These are phyloP conservation scores for Rhodocollybia butyracea DNA, from an alignment of 768 basidiomycete species.

Conservation along the genomic window DNA sequence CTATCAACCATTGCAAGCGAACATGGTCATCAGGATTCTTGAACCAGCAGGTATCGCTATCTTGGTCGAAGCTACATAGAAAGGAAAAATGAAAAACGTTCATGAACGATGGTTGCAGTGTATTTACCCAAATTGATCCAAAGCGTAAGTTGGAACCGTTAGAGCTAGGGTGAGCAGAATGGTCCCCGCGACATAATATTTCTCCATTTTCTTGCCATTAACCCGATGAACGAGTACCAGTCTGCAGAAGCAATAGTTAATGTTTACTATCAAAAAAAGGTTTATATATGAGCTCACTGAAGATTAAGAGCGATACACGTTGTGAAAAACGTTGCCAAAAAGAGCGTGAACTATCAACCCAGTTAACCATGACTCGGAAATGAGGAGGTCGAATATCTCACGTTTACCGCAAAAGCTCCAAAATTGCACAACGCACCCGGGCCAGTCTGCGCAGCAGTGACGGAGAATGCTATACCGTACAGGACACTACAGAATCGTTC, in stretches of 20 bases:
- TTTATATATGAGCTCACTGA: too few relatives aligned
- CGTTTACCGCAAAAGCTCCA: slow-evolving; percentile 20
- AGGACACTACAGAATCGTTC: slow-evolving; percentile 14
- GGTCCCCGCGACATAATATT: slow-evolving; percentile 21
- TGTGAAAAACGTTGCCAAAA: slow-evolving; percentile 21
- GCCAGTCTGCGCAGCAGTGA: slow-evolving; percentile 10
- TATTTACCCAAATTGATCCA: slow-evolving; percentile 21
- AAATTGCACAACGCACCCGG: slow-evolving; percentile 14
- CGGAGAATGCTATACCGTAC: slow-evolving; percentile 18
- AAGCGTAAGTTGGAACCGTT: slow-evolving; percentile 17
- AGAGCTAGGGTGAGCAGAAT: slow-evolving; percentile 13
- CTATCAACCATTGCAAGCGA: slow-evolving; percentile 20
- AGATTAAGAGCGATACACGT: slow-evolving; percentile 24
- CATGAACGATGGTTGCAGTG: not conserved
- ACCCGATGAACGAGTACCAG: slow-evolving; percentile 22
- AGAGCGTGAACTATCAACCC: slow-evolving; percentile 13
- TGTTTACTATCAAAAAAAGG: too few relatives aligned
- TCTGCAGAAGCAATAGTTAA: slow-evolving; percentile 2
- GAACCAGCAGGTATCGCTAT: slow-evolving; percentile 20
- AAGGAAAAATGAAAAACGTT: not conserved
- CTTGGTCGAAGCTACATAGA: slow-evolving; percentile 18
- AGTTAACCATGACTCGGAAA: not conserved
- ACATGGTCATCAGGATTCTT: slow-evolving; percentile 10
- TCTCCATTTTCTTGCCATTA: slow-evolving; percentile 24
- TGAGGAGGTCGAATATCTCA: not conserved